Evolutionary conservation across 345 rosid genomes (phyloP), one percentile per base, ranked within the genome.

Genomic region (Eucalyptus albens): DNA sequence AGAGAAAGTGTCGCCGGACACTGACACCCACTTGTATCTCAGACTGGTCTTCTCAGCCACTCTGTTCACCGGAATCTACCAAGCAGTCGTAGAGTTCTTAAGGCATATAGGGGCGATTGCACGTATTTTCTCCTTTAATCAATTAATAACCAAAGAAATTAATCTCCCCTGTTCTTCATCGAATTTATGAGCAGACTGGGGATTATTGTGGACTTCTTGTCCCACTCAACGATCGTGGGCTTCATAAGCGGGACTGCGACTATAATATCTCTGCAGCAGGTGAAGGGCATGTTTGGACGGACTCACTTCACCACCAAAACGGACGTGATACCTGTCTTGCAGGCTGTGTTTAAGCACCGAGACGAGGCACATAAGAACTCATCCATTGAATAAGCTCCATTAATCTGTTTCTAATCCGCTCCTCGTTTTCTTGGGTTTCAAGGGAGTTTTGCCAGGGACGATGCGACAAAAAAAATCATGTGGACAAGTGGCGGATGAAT

Each of bases 201-300:
- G 51, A 93, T 97, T 82, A 86, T 97, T 89, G 99, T 96, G 90
- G 99, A 96, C 90, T 96, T 97, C 91, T 82, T 96, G 90, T 95
- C 99, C 24, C 98, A 96, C 88, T 96, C 99, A 4, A 96, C 99
- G 15, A 97, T 97, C 89, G 94, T 95, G 9, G 99, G 99, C 42
- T 97, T 97, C 95, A 96, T 97, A 97, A 95, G 95, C 55, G 99
- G 99, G 55, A 96, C 98, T 5, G 99, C 99, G 4, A 89, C 93
- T 9, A 91, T 97, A 15, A 96, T 97, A 45, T 93, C 92, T 59
- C 93, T 96, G 40, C 99, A 97, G 90, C 99, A 97, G 89, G 87
- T 96, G 89, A 97, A 96, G 91, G 98, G 98, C 87, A 40, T 96
- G 27, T 89, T 97, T 50, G 99, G 99, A n/a, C 26, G 95, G 90